Evolutionary conservation across 2,329 filamentous ascomycete genomes (phyloP).

Genomic region (Drechslerella coelobrocha): DNA sequence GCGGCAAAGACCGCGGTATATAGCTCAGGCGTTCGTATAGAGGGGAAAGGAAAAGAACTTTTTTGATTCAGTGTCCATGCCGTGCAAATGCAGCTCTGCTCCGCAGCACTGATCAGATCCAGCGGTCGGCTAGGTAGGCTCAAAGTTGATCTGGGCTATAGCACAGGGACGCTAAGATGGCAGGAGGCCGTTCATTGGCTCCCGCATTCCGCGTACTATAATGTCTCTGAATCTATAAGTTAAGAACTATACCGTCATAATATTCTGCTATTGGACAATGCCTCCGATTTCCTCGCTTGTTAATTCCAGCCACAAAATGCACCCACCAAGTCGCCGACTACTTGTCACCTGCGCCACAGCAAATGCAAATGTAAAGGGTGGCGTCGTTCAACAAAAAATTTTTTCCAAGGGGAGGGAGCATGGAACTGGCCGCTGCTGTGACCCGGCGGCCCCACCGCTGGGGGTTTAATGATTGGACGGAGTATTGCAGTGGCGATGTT

Average conservation of each 20-base stretch:
- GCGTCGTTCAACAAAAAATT: slow-evolving; percentile 13
- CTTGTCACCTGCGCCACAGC: slow-evolving; percentile 40
- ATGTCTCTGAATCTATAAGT: neutral
- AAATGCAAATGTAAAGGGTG: neutral
- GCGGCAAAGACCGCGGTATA: slow-evolving; percentile 35
- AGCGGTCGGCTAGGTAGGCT: slow-evolving; percentile 17
- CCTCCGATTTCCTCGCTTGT: neutral
- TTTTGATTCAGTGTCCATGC: neutral
- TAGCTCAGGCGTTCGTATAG: slow-evolving; percentile 27
- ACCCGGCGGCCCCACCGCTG: neutral
- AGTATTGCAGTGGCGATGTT: neutral
- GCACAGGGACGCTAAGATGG: slow-evolving; percentile 5
- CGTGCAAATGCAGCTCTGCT: neutral
- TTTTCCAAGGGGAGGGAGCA: neutral
- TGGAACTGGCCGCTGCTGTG: slow-evolving; percentile 21
- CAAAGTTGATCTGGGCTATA: slow-evolving; percentile 9
- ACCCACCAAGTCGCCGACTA: slow-evolving; percentile 34
- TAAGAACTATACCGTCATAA: neutral
- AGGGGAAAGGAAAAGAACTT: slow-evolving; percentile 3
- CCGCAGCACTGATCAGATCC: neutral
- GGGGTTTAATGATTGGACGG: neutral
- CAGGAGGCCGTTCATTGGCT: slow-evolving; percentile 23
- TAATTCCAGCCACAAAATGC: slow-evolving; percentile 3
- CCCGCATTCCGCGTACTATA: slow-evolving; percentile 3
- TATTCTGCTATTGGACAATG: neutral